These are phyloP conservation scores for Solanum sejunctum DNA, from an alignment of 257 asterid species.

Conservation along the genomic window DNA sequence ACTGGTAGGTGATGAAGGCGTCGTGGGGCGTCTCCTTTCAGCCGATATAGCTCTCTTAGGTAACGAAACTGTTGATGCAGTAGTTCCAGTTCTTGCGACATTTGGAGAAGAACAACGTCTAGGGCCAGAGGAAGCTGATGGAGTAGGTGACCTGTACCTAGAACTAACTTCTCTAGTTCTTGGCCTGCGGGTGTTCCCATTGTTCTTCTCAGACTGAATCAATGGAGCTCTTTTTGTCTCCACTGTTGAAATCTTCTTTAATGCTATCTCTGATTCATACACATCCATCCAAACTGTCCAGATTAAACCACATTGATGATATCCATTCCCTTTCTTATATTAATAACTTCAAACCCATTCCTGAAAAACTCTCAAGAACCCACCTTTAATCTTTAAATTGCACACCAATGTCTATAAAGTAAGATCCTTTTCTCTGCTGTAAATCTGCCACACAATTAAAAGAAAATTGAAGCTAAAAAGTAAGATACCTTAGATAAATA, in stretches of 20 bases:
- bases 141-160: constrained; percentile 62
- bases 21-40: constrained; percentile 54
- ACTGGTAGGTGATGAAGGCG: constrained; percentile 41
- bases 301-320: constrained; percentile 45
- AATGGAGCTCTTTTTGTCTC: constrained; percentile 35
- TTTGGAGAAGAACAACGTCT: constrained; percentile 63
- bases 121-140: constrained; percentile 26
- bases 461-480: constrained; percentile 22
- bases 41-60: constrained; percentile 71
- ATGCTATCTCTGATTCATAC: constrained; percentile 35
- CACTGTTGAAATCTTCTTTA: constrained; percentile 34
- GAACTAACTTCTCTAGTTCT: constrained; percentile 72
- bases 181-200: constrained; percentile 41
- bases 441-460: constrained; percentile 30
- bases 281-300: constrained; percentile 53
- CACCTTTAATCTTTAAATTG: constrained; percentile 13
- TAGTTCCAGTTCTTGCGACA: constrained; percentile 19
- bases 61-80: constrained; percentile 16
- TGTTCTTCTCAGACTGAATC: constrained; percentile 47
- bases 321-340: constrained; percentile 20
- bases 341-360: constrained; percentile 12
- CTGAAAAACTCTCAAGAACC: constrained; percentile 18
- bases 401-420: constrained; percentile 27
- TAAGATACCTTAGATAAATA: constrained; percentile 33
- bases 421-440: constrained; percentile 22